These are phyloP conservation scores for Penicillium psychrofluorescens DNA, from an alignment of 495 filamentous ascomycete species.

Conservation along the genomic window DNA sequence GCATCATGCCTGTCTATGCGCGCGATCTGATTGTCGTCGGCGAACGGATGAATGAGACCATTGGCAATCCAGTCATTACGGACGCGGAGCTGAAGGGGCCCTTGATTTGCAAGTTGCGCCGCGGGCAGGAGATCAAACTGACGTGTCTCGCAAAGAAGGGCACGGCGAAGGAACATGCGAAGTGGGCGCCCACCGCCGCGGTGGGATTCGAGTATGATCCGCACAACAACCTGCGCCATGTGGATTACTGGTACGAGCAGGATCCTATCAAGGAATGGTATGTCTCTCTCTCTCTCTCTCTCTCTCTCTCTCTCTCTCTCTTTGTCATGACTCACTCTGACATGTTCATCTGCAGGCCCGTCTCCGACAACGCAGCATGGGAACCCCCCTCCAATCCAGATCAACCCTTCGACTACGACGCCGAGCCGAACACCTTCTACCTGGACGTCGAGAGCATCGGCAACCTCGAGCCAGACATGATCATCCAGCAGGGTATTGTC, in stretches of 20 bases:
- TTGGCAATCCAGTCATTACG: conserved; percentile 79
- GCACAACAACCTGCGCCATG: conserved; percentile 83
- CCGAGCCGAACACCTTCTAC: conserved; percentile 77
- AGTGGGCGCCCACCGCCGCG: conserved; percentile 88
- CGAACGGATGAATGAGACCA: conserved; percentile 56
- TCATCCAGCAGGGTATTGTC: conserved; percentile 83
- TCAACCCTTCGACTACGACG: conserved; percentile 87
- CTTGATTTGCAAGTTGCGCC: conserved; percentile 81
- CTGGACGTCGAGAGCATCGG: conserved; percentile 88
- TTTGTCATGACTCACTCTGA: neutral
- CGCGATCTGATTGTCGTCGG: conserved; percentile 67
- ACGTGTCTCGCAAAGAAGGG: conserved; percentile 95
- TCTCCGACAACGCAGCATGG: conserved; percentile 76
- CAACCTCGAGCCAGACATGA: conserved; percentile 75
- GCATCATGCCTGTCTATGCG: conserved; percentile 85
- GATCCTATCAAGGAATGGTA: conserved; percentile 85
- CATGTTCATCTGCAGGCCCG: conserved; percentile 52
- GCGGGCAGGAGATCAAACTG: conserved; percentile 80
- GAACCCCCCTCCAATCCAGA: conserved; percentile 71
- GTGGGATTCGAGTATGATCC: conserved; percentile 98
- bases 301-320: neutral
- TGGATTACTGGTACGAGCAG: conserved; percentile 90
- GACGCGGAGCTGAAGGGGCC: conserved; percentile 74
- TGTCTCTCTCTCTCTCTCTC: conserved; percentile 22
- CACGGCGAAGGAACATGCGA: conserved; percentile 96